Evolutionary conservation across 441 rosid genomes (phyloP), one percentile per base, ranked within the genome.

Genomic region (Eugenia klotzschiana): DNA sequence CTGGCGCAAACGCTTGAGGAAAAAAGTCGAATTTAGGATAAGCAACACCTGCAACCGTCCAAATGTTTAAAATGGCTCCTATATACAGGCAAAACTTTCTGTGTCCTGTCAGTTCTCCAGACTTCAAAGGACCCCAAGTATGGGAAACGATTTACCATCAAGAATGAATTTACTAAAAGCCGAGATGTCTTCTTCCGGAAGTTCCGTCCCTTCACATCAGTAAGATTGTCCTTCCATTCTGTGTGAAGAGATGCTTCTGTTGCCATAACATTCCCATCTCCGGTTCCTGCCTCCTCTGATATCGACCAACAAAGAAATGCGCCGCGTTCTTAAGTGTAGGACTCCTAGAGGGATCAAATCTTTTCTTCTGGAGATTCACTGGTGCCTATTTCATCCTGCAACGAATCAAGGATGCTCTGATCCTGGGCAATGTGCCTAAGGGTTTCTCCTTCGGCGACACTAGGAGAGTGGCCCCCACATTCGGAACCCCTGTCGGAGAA

Each of bases 401-500:
- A 69, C 46, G 77, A 9, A 37, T 69, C 77, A 2, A 33, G 77
- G 77, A 69, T 69, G 46, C 43, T 37, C 25, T 9, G 77, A 37
- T 69, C 77, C 43, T 2, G 77, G 16, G 77, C 15, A 26, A 46
- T 25, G 16, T 84, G 51, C 55, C 16, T 12, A 37, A 23, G 37
- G 23, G 53, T 46, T 56, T 18, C 74, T 37, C 60, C 82, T 22
- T 54, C 50, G 10, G 37, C 22, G 41, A 52, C 41, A 22, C 82
- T 80, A 41, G 77, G 73, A 40, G 84, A 46, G 18, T 40, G 73
- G 84, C 84, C 74, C n/a, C 80, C 84, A 13, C 84, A 83, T 51
- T 74, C 81, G 18, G 82, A 80, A 51, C 58, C 58, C 41, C 54
- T 88, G 26, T 82, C 84, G 3, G 55, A 79, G 83, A 87, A 84